Conservation (phyloP, 306 rosid species). For the Oemleria cerasiformis region DNA sequence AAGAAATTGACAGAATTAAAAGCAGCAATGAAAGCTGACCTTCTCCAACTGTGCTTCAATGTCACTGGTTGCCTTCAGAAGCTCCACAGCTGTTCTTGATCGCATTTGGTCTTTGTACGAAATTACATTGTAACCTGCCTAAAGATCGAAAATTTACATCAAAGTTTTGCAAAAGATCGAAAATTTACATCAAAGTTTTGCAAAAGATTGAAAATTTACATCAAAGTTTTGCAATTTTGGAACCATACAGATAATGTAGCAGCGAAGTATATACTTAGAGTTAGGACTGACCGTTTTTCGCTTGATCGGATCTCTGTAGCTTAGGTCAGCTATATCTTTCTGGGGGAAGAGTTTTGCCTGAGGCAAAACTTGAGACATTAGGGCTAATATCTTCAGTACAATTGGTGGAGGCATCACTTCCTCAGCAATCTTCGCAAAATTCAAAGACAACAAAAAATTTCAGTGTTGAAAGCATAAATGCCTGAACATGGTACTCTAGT, state of each 20-base stretch:
- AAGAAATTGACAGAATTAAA: not conserved
- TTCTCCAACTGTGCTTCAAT: conserved; percentile 53
- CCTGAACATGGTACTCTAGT: too few species aligned
- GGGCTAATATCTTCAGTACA: conserved; percentile 47
- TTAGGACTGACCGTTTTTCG: conserved; percentile 55
- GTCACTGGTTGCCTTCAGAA: conserved; percentile 48
- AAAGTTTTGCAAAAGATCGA: not conserved
- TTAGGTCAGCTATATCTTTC: conserved; percentile 50
- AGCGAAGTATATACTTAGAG: not conserved
- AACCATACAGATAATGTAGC: not conserved
- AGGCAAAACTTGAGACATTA: conserved; percentile 62
- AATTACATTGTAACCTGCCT: conserved; percentile 70
- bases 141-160: conserved; percentile 8
- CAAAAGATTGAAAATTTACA: too few species aligned
- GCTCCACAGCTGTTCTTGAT: conserved; percentile 65
- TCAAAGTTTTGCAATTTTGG: not conserved
- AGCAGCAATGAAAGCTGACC: conserved; percentile 35
- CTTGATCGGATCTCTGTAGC: conserved; percentile 57
- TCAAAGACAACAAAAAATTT: not conserved
- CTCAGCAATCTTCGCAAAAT: conserved; percentile 62
- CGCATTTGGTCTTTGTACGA: conserved; percentile 50
- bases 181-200: not conserved
- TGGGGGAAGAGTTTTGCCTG: conserved; percentile 62
- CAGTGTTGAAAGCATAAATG: not conserved
- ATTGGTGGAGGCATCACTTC: conserved; percentile 54